Conservation (phyloP, 2,329 filamentous ascomycete genomes). For the Botryotinia convoluta region DNA sequence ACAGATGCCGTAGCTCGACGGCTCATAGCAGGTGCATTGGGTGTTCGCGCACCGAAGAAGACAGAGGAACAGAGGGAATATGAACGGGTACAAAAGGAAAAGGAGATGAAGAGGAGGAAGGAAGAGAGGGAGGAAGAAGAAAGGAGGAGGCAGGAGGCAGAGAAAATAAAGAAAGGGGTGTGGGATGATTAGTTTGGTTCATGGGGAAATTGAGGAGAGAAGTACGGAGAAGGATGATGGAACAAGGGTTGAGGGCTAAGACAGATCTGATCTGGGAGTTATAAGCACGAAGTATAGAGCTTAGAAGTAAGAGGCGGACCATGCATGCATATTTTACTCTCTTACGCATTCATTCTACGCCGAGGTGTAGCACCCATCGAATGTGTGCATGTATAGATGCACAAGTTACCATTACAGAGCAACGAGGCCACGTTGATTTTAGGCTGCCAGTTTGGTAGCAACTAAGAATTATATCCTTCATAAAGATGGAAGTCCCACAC, state of each 20-base stretch:
- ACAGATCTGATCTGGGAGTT: background rate
- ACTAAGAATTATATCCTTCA: background rate
- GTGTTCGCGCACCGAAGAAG: constrained; percentile 73
- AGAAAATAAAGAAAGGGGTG: constrained; percentile 76
- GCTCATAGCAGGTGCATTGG: constrained; percentile 85
- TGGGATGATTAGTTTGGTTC: constrained; percentile 65
- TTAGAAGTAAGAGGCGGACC: background rate
- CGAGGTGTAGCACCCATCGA: background rate
- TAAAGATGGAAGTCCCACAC: background rate
- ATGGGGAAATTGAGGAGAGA: background rate
- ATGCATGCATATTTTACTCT: background rate
- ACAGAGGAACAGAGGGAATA: constrained; percentile 89
- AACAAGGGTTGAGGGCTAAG: background rate
- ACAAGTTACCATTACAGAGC: background rate
- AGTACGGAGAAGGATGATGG: background rate
- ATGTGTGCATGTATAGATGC: background rate
- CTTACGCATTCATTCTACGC: background rate
- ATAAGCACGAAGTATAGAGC: background rate
- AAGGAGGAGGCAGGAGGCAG: constrained; percentile 60
- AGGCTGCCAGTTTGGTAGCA: background rate
- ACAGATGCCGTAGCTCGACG: constrained; percentile 86
- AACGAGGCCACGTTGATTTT: background rate
- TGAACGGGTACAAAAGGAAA: constrained; percentile 76
- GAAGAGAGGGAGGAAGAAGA: constrained; percentile 64
- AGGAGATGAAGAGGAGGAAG: constrained; percentile 75